phyloP scores from a whole-genome alignment of 2,329 filamentous ascomycete genomes.

The Curvularia lunata region DNA sequence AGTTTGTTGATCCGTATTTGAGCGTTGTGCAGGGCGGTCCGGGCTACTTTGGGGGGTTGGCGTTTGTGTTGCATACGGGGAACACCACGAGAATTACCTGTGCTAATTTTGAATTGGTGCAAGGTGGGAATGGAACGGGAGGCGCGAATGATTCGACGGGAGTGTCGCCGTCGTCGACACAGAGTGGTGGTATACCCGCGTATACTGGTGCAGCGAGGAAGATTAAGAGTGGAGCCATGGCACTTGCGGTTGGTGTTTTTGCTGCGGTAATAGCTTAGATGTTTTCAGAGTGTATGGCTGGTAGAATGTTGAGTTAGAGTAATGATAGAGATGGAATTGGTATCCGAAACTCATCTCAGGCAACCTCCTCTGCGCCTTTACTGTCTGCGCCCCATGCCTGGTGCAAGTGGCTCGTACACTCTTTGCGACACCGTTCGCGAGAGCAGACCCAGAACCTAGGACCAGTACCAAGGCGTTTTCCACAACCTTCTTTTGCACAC shows the following conservation, averaged over 20 bases:
- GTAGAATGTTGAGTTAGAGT: neutral
- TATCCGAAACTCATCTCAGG: neutral
- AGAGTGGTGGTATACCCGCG: conserved; percentile 12
- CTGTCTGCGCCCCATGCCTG: conserved; percentile 12
- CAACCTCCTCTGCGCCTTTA: neutral
- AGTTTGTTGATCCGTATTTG: conserved; percentile 57
- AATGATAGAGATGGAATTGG: neutral
- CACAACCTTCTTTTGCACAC: conserved; percentile 21
- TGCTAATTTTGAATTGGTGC: conserved; percentile 56
- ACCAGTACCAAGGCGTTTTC: conserved; percentile 19
- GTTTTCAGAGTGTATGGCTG: neutral
- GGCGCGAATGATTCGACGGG: conserved; percentile 4
- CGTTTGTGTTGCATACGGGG: conserved; percentile 59
- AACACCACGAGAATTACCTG: conserved; percentile 61
- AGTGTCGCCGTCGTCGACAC: conserved; percentile 15
- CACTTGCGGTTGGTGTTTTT: conserved; percentile 18
- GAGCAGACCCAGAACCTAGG: conserved; percentile 38
- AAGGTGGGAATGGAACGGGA: conserved; percentile 15
- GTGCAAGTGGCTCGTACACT: conserved; percentile 23
- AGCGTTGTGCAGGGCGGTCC: conserved; percentile 50
- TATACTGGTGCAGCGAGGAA: conserved; percentile 26
- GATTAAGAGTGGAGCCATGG: conserved; percentile 13
- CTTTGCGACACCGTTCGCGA: conserved; percentile 15
- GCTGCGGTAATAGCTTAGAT: conserved; percentile 17
- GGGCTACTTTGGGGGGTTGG: conserved; percentile 59